phyloP scores from a whole-genome alignment of 495 filamentous ascomycete genomes.

The Sphaerosporella brunnea region DNA sequence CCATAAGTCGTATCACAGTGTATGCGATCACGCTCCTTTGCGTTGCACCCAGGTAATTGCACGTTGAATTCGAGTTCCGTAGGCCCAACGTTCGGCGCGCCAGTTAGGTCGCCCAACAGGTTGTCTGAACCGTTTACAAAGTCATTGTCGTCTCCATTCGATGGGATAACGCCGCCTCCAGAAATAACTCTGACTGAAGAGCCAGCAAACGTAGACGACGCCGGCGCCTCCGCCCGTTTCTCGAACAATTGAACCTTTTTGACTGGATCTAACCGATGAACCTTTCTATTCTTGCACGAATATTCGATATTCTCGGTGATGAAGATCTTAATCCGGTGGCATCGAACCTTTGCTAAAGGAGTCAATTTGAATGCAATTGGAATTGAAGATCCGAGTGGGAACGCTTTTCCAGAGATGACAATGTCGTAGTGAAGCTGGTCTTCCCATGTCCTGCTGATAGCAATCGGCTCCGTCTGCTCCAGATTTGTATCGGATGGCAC shows the following conservation, averaged over 20 bases:
- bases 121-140: slow-evolving; percentile 42
- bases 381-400: slow-evolving; percentile 78
- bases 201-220: slow-evolving; percentile 56
- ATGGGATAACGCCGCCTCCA: slow-evolving; percentile 52
- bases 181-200: slow-evolving; percentile 63
- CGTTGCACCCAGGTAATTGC: slow-evolving; percentile 78
- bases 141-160: slow-evolving; percentile 27
- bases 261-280: slow-evolving; percentile 68
- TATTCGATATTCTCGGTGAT: slow-evolving; percentile 92
- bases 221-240: slow-evolving; percentile 67
- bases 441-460: slow-evolving; percentile 92
- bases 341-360: slow-evolving; percentile 86
- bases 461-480: slow-evolving; percentile 89
- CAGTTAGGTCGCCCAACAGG: slow-evolving; percentile 59
- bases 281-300: slow-evolving; percentile 70
- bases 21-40: slow-evolving; percentile 67
- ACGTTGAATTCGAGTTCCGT: slow-evolving; percentile 97
- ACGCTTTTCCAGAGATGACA: slow-evolving; percentile 95
- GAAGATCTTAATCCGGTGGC: slow-evolving; percentile 88
- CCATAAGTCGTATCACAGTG: slow-evolving; percentile 93
- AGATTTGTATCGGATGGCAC: slow-evolving; percentile 81
- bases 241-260: slow-evolving; percentile 80
- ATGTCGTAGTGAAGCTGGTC: slow-evolving; percentile 98
- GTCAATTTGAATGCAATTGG: slow-evolving; percentile 97
- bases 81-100: slow-evolving; percentile 53